phyloP scores from a whole-genome alignment of 225 moss, liverwort and hornwort species.

The Pseudisothecium myosuroides region DNA sequence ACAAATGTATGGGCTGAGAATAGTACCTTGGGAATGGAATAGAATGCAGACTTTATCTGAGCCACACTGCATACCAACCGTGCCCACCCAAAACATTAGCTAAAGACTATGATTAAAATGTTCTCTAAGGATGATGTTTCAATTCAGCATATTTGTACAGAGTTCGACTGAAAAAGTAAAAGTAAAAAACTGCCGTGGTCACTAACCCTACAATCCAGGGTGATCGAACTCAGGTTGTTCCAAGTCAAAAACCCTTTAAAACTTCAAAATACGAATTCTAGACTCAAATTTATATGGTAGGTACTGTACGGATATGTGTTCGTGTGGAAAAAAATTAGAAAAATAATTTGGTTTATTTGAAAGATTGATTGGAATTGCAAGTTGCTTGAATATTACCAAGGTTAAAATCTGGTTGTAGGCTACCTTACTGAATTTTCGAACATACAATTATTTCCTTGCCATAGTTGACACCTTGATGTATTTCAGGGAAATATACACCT shows the following conservation, averaged over 20 bases:
- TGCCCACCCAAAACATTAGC: not conserved
- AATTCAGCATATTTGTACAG: not conserved
- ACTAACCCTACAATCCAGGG: not conserved
- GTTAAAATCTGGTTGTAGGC: not conserved
- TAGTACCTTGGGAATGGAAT: slow-evolving; percentile 76
- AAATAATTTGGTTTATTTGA: not conserved
- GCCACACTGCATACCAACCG: slow-evolving; percentile 47
- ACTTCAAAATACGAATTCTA: not conserved
- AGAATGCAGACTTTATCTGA: slow-evolving; percentile 93
- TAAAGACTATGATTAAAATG: not conserved
- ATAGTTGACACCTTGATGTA: not conserved
- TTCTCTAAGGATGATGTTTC: not conserved
- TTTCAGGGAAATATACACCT: too few species aligned
- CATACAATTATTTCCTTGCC: not conserved
- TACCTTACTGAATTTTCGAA: not conserved
- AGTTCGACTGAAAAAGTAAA: not conserved
- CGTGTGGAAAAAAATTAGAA: too few species aligned
- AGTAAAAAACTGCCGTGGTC: not conserved
- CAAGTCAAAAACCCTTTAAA: not conserved
- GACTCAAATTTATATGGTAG: not conserved
- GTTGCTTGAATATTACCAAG: not conserved
- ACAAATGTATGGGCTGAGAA: not conserved
- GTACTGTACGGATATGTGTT: too few species aligned
- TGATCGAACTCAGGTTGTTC: not conserved
- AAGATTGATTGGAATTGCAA: not conserved